Percentiles rank a stretch among this genome's conserved stretches.
These are phyloP conservation scores for Boletus reticulatus DNA, from an alignment of 768 basidiomycete genomes.

Conservation along the genomic window DNA sequence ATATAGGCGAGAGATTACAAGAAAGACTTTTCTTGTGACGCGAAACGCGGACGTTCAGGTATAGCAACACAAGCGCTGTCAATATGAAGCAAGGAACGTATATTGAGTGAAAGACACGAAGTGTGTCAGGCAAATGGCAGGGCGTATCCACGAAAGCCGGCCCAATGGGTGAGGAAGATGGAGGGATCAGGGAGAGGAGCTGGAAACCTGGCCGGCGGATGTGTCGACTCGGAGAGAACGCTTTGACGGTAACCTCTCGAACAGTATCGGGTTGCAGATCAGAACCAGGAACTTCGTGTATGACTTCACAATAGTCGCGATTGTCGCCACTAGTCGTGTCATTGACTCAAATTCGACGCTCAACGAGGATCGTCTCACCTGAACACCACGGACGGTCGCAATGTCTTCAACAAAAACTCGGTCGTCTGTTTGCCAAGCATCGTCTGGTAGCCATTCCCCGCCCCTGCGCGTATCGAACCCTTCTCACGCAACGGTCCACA, in stretches of 20 bases:
- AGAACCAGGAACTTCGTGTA: slow-evolving; percentile 42
- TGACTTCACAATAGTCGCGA: slow-evolving; percentile 85
- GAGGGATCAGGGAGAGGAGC: slow-evolving; percentile 64
- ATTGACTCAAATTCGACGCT: neutral
- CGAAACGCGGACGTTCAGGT: slow-evolving; percentile 39
- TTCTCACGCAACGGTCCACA: slow-evolving; percentile 80
- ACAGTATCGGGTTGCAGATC: slow-evolving; percentile 31
- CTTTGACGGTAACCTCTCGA: slow-evolving; percentile 85
- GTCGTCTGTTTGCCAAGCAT: slow-evolving; percentile 80
- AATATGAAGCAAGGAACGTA: slow-evolving; percentile 66
- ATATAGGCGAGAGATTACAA: slow-evolving; percentile 29
- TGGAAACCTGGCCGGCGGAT: slow-evolving; percentile 82
- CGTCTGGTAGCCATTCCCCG: slow-evolving; percentile 80
- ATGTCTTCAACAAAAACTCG: slow-evolving; percentile 60
- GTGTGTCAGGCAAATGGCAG: slow-evolving; percentile 78
- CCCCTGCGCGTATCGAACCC: slow-evolving; percentile 69
- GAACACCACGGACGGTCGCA: slow-evolving; percentile 70
- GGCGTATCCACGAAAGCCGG: slow-evolving; percentile 60
- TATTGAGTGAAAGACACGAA: slow-evolving; percentile 52
- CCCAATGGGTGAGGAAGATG: slow-evolving; percentile 26
- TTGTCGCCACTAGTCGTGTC: slow-evolving; percentile 68
- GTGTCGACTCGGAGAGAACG: slow-evolving; percentile 75
- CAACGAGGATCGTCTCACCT: slow-evolving; percentile 45
- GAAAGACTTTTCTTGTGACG: slow-evolving; percentile 17
- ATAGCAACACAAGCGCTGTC: slow-evolving; percentile 46